These are phyloP conservation scores for Globisporangium splendens DNA, from an alignment of 352 stramenopile genomes.

Conservation along the genomic window DNA sequence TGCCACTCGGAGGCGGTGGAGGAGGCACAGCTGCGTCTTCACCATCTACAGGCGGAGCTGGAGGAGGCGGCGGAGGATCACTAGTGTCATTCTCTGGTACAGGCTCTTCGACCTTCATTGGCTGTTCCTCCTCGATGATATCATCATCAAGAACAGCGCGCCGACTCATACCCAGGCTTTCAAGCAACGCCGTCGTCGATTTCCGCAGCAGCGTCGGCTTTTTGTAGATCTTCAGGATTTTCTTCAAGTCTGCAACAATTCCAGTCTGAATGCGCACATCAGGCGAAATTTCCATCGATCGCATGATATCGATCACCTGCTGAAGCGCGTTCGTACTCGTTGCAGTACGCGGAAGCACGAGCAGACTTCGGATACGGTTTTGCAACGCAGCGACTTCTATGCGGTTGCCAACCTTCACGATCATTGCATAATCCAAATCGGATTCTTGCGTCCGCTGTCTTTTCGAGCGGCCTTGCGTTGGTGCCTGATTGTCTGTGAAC, in stretches of 20 bases:
- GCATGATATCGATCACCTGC: slow-evolving; percentile 78
- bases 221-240: slow-evolving; percentile 71
- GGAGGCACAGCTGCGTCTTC: slow-evolving; percentile 3
- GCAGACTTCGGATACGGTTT: slow-evolving; percentile 58
- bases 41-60: background rate
- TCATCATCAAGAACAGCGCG: slow-evolving; percentile 42
- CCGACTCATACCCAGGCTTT: slow-evolving; percentile 64
- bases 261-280: slow-evolving; percentile 73
- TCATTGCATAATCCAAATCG: slow-evolving; percentile 55
- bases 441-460: slow-evolving; percentile 56
- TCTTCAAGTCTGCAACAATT: slow-evolving; percentile 72
- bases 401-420: slow-evolving; percentile 64
- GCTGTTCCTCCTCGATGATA: slow-evolving; percentile 36
- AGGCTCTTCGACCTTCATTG: slow-evolving; percentile 10
- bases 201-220: slow-evolving; percentile 80
- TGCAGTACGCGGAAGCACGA: slow-evolving; percentile 49
- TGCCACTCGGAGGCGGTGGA: slow-evolving; percentile 8
- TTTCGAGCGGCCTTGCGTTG: slow-evolving; percentile 31
- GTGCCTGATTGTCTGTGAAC: slow-evolving; percentile 31
- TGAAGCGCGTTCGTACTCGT: slow-evolving; percentile 66
- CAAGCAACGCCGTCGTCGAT: slow-evolving; percentile 63
- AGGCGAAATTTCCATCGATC: slow-evolving; percentile 62
- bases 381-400: slow-evolving; percentile 68
- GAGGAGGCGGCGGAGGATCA: slow-evolving; percentile 11
- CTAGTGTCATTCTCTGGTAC: background rate